Percentiles rank a stretch among this genome's conserved stretches.
phyloP scores from a whole-genome alignment of 164 flowering plant species.

The Vitis labrusca region DNA sequence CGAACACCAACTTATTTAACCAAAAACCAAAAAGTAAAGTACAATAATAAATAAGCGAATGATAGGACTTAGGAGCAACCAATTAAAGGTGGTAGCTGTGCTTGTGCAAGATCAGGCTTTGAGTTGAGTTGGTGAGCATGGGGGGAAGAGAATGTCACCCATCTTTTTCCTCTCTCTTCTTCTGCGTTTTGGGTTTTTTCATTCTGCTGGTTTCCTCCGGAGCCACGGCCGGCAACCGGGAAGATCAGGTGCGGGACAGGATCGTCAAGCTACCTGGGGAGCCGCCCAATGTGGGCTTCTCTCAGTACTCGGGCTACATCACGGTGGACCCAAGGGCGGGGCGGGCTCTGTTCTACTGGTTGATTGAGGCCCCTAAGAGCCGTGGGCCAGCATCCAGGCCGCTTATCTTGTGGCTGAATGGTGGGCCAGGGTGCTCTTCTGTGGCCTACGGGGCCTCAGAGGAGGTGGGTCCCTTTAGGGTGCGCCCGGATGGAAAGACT shows the following conservation, averaged over 20 bases:
- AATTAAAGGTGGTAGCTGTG: too few species aligned
- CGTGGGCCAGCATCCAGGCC: conserved; percentile 16
- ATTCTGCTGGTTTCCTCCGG: neutral
- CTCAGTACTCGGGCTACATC: conserved; percentile 36
- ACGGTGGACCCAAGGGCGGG: conserved; percentile 28
- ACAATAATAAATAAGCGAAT: too few species aligned
- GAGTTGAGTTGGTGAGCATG: neutral
- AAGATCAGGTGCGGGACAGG: conserved; percentile 25
- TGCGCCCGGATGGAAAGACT: conserved; percentile 19
- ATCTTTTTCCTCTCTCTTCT: conserved; percentile 1
- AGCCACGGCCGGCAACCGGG: too few species aligned
- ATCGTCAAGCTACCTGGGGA: conserved; percentile 29
- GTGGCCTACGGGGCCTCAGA: conserved; percentile 31
- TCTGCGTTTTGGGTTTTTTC: neutral
- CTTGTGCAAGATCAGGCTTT: neutral
- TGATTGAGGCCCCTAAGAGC: conserved; percentile 19
- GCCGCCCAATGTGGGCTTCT: conserved; percentile 24
- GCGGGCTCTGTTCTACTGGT: conserved; percentile 38
- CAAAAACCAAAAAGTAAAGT: too few species aligned
- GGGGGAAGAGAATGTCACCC: neutral
- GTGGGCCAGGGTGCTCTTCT: conserved; percentile 44
- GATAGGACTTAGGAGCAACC: too few species aligned
- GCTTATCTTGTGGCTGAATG: conserved; percentile 38
- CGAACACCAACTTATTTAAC: too few species aligned
- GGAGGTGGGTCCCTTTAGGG: conserved; percentile 37